Evolutionary conservation across 2,329 filamentous ascomycete genomes (phyloP), one percentile per base, ranked within the genome.

Genomic region (Xylaria sp.): DNA sequence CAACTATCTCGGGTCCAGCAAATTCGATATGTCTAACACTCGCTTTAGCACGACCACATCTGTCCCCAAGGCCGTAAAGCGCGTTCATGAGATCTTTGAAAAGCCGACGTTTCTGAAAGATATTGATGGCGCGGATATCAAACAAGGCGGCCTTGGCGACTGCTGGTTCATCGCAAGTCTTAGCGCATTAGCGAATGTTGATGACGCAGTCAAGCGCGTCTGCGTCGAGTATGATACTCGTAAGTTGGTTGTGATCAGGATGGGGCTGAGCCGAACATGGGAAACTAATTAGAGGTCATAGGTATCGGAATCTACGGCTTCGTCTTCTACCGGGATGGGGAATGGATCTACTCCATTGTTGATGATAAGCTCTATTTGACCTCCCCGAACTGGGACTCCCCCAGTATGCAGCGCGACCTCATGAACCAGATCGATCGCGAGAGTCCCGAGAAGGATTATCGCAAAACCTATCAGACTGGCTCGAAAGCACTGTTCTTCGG

Each of bases 341-440:
- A 96, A 80, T 97, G 94, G 94, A 92, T 95, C 66, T 94, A 94
- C 74, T 94, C 92, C 67, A 94, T 97, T 70, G 90, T 97, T 68
- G 94, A 97, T 77, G 94, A 97, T 80, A 97, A 97, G 81, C 85
- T 97, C 2, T 97, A 93, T 78, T 87, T 97, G 20, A 92, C 91
- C 69, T 93, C 92, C 1, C 91, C 93, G 4, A 91, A 92, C 76
- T 97, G 93, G 83, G 92, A 97, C 73, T 92, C 93, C 41, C 91
- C 89, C 0, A 90, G 92, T 60, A 87, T 92, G 78, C 91, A 94
- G 76, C 88, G 92, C 48, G 87, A 92, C 63, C 84, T 94, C 28
- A 87, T 94, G 76, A 88, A 94, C 74, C 90, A 94, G 75, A 89
- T 93, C 57, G 92, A 93, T 76, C 88, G 91, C 64, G 90, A 90